phyloP scores from a whole-genome alignment of 208 protist species.

The Naegleria fowleri region DNA sequence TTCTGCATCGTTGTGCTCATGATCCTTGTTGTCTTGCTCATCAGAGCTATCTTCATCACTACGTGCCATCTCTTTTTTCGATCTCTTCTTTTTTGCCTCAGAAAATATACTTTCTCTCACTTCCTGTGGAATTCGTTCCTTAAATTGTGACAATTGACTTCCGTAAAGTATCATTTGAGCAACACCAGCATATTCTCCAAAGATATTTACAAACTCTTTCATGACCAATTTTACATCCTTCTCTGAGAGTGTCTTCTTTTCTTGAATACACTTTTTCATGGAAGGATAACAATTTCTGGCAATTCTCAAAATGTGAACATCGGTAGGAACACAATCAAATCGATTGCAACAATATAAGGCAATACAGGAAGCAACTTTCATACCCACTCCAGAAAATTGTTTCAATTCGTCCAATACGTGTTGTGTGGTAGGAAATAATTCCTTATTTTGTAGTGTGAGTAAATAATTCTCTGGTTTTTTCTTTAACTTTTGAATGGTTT shows the following conservation, averaged over 20 bases:
- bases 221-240: background rate
- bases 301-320: conserved; percentile 21
- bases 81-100: too few species aligned
- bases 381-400: conserved; percentile 22
- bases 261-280: background rate
- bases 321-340: conserved; percentile 22
- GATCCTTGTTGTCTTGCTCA: too few species aligned
- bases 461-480: background rate
- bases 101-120: background rate
- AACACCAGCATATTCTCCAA: conserved; percentile 13
- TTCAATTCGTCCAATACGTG: background rate
- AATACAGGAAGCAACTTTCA: conserved; percentile 30
- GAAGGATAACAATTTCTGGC: background rate
- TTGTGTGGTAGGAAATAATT: background rate
- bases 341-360: conserved; percentile 4
- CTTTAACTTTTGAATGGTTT: background rate
- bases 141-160: background rate
- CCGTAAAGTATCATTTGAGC: background rate
- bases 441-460: background rate
- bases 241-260: background rate
- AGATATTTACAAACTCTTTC: background rate
- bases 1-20: too few species aligned
- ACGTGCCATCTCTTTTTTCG: background rate
- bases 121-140: background rate
- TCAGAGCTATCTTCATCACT: too few species aligned